Conservation (phyloP, 2,329 filamentous ascomycete genomes). For the Fusarium duplospermum region DNA sequence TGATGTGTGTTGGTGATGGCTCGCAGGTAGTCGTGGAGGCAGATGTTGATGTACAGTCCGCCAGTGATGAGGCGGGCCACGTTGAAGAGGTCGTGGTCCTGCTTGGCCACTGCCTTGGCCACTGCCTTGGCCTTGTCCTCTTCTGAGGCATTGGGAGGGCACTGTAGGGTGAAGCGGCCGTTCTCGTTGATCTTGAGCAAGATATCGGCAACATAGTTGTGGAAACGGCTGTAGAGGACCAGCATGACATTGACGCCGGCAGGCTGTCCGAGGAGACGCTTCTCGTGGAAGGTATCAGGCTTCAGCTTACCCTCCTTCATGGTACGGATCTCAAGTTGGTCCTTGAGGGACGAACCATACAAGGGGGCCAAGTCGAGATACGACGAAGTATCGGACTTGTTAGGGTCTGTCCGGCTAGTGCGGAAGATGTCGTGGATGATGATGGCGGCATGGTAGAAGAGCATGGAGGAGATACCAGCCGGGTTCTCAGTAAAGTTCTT, state of each 20-base stretch:
- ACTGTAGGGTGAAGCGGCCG: constrained; percentile 61
- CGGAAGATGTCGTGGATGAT: constrained; percentile 53
- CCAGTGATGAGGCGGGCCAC: constrained; percentile 58
- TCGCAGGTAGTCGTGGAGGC: constrained; percentile 68
- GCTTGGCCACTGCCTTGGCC: constrained; percentile 56
- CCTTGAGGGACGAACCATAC: constrained; percentile 74
- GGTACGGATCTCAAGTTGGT: constrained; percentile 72
- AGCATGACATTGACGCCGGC: constrained; percentile 75
- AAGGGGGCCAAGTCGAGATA: constrained; percentile 80
- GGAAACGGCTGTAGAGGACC: constrained; percentile 76
- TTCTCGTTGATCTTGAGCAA: constrained; percentile 75
- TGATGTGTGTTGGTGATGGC: constrained; percentile 71
- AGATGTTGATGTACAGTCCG: constrained; percentile 68
- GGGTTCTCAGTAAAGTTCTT: constrained; percentile 70
- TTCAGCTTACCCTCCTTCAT: constrained; percentile 76
- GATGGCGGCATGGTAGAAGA: constrained; percentile 81
- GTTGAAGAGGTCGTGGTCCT: constrained; percentile 67
- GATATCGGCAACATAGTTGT: constrained; percentile 75
- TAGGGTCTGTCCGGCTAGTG: constrained; percentile 68
- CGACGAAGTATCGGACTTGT: constrained; percentile 75
- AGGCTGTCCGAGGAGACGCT: constrained; percentile 73
- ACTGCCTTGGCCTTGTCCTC: constrained; percentile 49
- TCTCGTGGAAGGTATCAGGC: constrained; percentile 76
- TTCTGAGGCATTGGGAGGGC: constrained; percentile 9
- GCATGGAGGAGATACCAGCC: constrained; percentile 77